Conservation (phyloP, 2,329 filamentous ascomycete genomes). For the Paecilomyces formosus region DNA sequence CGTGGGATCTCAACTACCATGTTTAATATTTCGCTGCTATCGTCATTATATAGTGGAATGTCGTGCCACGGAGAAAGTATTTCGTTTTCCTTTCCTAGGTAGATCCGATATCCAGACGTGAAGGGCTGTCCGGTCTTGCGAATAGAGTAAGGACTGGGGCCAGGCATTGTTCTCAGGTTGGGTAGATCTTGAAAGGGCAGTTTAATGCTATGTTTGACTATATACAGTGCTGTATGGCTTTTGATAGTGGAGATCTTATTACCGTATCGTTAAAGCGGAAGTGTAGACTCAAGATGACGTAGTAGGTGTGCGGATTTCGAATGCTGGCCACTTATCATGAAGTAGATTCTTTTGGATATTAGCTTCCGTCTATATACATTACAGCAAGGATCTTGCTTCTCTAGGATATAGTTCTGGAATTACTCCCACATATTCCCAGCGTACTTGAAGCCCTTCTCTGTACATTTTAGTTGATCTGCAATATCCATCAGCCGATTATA, state of each 20-base stretch:
- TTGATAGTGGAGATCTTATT: background rate
- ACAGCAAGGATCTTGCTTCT: too few relatives aligned
- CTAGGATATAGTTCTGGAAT: background rate
- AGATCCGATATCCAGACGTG: slow-evolving; percentile 85
- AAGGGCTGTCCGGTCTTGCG: slow-evolving; percentile 74
- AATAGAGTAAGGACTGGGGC: slow-evolving; percentile 37
- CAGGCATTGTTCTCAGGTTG: slow-evolving; percentile 8
- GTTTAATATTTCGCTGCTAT: slow-evolving; percentile 81
- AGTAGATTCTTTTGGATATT: too few relatives aligned
- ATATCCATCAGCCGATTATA: slow-evolving; percentile 41
- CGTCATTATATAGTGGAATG: slow-evolving; percentile 82
- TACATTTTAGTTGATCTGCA: slow-evolving; percentile 23
- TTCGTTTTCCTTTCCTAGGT: slow-evolving; percentile 81
- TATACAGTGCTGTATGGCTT: background rate
- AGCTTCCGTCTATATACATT: too few relatives aligned
- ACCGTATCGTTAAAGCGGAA: background rate
- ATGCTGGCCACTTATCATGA: background rate
- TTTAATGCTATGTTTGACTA: too few relatives aligned
- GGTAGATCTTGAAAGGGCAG: background rate
- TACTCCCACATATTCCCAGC: slow-evolving; percentile 11
- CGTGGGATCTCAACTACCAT: slow-evolving; percentile 92
- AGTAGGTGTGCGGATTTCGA: background rate
- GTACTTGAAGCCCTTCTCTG: slow-evolving; percentile 15
- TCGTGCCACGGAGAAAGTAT: slow-evolving; percentile 85
- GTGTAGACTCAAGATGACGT: background rate